Evolutionary conservation across 148 eudicot species (phyloP).

Genomic region (Talinum fruticosum): DNA sequence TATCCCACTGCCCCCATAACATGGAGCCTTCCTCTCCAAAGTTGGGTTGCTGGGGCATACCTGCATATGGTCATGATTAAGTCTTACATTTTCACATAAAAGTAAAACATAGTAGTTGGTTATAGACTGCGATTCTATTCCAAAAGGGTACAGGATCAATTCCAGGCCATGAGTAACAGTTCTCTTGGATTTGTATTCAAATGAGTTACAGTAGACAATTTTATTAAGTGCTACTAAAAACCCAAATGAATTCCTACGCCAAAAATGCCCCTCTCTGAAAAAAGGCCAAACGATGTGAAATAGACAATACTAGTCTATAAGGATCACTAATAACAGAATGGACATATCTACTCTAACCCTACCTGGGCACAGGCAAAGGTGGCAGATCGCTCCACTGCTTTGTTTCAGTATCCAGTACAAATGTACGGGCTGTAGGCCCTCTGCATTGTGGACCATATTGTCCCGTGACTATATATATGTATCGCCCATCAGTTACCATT

Average conservation of each 20-base stretch:
- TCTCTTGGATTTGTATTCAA: not conserved
- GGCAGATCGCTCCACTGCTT: slow-evolving; percentile 78
- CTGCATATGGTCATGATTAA: slow-evolving; percentile 34
- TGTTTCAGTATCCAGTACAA: slow-evolving; percentile 81
- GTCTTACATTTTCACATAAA: not conserved
- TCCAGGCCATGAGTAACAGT: not conserved
- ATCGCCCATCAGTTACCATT: slow-evolving; percentile 97
- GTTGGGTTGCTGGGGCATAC: slow-evolving; percentile 98
- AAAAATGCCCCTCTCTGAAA: not conserved
- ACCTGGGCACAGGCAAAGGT: slow-evolving; percentile 92
- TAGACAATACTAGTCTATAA: not conserved
- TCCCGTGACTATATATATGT: slow-evolving; percentile 85
- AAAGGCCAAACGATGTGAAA: not conserved
- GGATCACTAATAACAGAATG: not conserved
- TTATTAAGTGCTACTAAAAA: not conserved
- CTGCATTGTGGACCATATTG: slow-evolving; percentile 99
- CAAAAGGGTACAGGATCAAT: not conserved
- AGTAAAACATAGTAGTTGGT: not conserved
- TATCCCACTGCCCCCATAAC: slow-evolving; percentile 98
- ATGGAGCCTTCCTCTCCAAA: slow-evolving; percentile 97
- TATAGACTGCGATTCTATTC: not conserved
- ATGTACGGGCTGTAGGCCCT: slow-evolving; percentile 82
- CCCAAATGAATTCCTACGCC: not conserved
- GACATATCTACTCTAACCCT: slow-evolving; percentile 12
- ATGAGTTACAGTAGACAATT: not conserved